Base-by-base conservation (phyloP, 257 asterid genomes). In the Fraxinus americana region DNA sequence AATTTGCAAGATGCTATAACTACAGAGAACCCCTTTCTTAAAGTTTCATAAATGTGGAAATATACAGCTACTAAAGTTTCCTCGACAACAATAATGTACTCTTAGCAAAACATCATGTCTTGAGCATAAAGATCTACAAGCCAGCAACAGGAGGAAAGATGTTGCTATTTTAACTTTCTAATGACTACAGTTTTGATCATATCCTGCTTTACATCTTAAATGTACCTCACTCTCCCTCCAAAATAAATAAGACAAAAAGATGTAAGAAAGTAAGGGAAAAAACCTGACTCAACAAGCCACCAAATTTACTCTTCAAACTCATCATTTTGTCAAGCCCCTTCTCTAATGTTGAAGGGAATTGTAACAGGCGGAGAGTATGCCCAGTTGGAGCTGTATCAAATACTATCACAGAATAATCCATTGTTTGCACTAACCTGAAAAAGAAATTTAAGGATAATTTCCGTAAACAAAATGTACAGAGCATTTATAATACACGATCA, bases 331-430 rank as follows among this genome's bases (percentile, higher is more conserved):
- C 88, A 59, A 95, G 91, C 57, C 98, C 99, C 81, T 93, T 95
- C 88, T 95, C 98, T 74, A 95, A 83, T 21, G 99, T 95, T 23
- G 99, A 83, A 48, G 99, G 99, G 85, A 95, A 95, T 84, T 95
- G 99, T 70, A 95, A 91, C 73, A 95, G 89, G 76, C 99, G 94
- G 23, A 95, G 99, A 16, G 98, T 95, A 75, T 95, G 99, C 11
- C 99, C 99, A 29, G 99, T 95, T 81, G 99, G 99, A 83, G 99
- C 97, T 16, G 98, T 95, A 87, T 95, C 99, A 80, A 95, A 95
- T 48, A 95, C 97, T 83, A 95, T 93, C 59, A 87, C 93, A 12
- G 98, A 93, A 80, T 95, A 95, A 80, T 95, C 99, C 99, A 95
- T 93, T 10, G 96, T 91, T 72, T 93, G 98, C 85, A 95, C 99